Conservation (phyloP, 2,329 filamentous ascomycete species). For the Fusarium sp. region DNA sequence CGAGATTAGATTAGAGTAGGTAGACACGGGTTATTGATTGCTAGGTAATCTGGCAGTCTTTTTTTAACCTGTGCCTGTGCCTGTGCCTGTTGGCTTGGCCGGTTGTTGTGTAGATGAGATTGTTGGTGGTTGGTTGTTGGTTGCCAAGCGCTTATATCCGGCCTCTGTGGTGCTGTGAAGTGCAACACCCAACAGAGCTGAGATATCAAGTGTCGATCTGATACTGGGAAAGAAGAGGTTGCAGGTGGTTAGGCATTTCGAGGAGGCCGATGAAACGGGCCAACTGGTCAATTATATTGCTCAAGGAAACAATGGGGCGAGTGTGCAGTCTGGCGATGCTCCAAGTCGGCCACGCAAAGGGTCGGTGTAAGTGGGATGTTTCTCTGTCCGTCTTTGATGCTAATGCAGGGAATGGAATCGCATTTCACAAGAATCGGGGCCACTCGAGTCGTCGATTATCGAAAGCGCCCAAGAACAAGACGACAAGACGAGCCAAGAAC, state of each 20-base stretch:
- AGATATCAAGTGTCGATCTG: slow-evolving; percentile 4
- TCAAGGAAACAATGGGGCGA: slow-evolving; percentile 2
- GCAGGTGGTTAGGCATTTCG: background rate
- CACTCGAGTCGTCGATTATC: slow-evolving; percentile 20
- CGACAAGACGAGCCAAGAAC: slow-evolving; percentile 36
- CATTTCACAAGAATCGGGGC: slow-evolving; percentile 11
- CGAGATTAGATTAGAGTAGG: slow-evolving; percentile 13
- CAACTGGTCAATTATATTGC: slow-evolving; percentile 17
- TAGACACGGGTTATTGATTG: slow-evolving; percentile 13
- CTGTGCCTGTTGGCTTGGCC: background rate
- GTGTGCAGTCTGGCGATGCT: background rate
- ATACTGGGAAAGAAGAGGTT: slow-evolving; percentile 4
- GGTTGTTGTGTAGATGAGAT: background rate
- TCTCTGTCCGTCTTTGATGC: slow-evolving; percentile 7
- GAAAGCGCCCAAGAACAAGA: slow-evolving; percentile 9
- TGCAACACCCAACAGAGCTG: background rate
- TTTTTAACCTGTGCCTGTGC: slow-evolving; percentile 11
- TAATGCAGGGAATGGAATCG: slow-evolving; percentile 21
- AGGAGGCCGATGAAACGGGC: slow-evolving; percentile 13
- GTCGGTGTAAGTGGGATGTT: slow-evolving; percentile 37
- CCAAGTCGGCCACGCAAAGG: slow-evolving; percentile 20
- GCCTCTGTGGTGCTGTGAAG: background rate
- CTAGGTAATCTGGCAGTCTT: background rate
- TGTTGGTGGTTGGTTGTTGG: slow-evolving; percentile 11
- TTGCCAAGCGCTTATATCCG: slow-evolving; percentile 8